Conservation (phyloP, 1,284 basidiomycete species). For the Xerocomus minutiporus region DNA sequence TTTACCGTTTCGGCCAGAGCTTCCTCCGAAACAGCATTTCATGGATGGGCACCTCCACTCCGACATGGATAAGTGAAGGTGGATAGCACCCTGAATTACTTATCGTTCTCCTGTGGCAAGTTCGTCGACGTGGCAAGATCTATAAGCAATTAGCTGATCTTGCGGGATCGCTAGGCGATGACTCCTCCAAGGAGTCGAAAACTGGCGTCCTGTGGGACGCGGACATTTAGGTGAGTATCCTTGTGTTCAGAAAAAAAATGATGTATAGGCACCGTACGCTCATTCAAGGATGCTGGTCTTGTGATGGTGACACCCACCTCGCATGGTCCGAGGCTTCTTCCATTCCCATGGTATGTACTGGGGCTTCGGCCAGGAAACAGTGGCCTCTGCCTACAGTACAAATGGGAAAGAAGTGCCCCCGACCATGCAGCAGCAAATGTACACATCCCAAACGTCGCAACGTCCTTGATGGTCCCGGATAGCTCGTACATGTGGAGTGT, state of each 20-base stretch:
- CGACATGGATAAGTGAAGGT: slow-evolving; percentile 9
- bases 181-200: slow-evolving; percentile 2
- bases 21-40: slow-evolving; percentile 7
- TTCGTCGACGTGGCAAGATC: not conserved
- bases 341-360: slow-evolving; percentile 46
- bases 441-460: slow-evolving; percentile 21
- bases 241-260: not conserved
- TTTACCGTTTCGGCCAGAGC: slow-evolving; percentile 11
- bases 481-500: not conserved
- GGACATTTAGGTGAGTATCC: slow-evolving; percentile 7
- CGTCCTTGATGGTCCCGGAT: slow-evolving; percentile 5
- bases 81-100: slow-evolving; percentile 1
- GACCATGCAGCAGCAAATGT: slow-evolving; percentile 33
- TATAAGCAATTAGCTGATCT: slow-evolving; percentile 4
- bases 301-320: slow-evolving; percentile 25
- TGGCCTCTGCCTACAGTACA: slow-evolving; percentile 33
- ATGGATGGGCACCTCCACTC: not conserved
- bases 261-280: not conserved
- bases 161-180: not conserved
- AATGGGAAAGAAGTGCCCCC: slow-evolving; percentile 36
- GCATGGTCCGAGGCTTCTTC: slow-evolving; percentile 41
- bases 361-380: slow-evolving; percentile 28
- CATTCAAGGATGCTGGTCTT: slow-evolving; percentile 18
- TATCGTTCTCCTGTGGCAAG: slow-evolving; percentile 6
- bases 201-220: slow-evolving; percentile 1